Evolutionary conservation across 352 stramenopile genomes (phyloP).

Genomic region (Pythium rhizo-oryzae): DNA sequence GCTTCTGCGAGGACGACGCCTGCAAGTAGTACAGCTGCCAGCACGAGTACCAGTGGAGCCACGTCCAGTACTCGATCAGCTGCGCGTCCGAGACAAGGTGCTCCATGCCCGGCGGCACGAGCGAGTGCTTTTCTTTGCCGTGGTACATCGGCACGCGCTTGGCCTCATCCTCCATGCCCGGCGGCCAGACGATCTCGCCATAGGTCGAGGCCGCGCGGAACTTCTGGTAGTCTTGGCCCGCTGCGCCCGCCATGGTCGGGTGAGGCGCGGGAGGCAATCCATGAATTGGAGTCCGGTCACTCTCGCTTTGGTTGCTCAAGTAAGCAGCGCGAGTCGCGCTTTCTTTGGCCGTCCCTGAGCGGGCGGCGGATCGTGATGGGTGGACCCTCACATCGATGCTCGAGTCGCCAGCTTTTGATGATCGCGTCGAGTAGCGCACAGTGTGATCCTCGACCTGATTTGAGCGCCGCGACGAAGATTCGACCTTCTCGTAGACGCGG

Average conservation of each 20-base stretch:
- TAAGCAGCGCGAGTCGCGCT: not conserved
- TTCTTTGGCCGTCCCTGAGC: not conserved
- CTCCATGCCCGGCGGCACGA: constrained; percentile 52
- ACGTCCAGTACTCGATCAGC: constrained; percentile 62
- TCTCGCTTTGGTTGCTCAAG: not conserved
- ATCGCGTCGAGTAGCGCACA: not conserved
- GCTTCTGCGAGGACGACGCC: constrained; percentile 23
- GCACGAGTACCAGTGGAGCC: constrained; percentile 70
- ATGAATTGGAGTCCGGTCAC: not conserved
- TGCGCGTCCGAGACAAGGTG: constrained; percentile 57
- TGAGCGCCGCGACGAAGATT: not conserved
- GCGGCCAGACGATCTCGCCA: constrained; percentile 41
- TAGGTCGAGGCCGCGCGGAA: not conserved
- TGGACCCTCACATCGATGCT: not conserved
- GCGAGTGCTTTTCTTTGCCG: constrained; percentile 32
- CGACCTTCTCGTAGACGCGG: not conserved
- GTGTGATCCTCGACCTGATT: not conserved
- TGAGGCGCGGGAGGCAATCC: constrained; percentile 2
- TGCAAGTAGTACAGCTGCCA: constrained; percentile 71
- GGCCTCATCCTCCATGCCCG: constrained; percentile 48
- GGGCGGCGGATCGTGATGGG: not conserved
- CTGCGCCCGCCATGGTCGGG: constrained; percentile 2
- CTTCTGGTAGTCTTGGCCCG: constrained; percentile 3
- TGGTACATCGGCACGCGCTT: constrained; percentile 28
- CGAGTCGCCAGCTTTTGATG: not conserved